These are phyloP conservation scores for Coemansia sp. DNA, from an alignment of 192 early-diverging fungal species.

Conservation along the genomic window DNA sequence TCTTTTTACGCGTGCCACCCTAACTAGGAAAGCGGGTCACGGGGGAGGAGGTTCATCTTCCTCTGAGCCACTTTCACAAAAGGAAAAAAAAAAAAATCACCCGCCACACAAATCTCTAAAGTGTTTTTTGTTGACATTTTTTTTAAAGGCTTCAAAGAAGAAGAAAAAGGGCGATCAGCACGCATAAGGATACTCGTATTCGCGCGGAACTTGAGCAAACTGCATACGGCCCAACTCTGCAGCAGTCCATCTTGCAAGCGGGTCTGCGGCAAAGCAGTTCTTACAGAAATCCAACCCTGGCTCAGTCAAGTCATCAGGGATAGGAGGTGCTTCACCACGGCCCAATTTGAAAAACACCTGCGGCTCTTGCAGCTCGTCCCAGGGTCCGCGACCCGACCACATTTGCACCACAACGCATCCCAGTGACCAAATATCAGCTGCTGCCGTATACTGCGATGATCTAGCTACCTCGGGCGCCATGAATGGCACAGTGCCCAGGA, in stretches of 20 bases:
- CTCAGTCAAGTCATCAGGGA: constrained; percentile 72
- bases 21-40: not conserved
- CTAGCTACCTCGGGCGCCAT: constrained; percentile 97
- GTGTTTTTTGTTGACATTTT: not conserved
- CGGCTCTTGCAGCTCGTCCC: constrained; percentile 59
- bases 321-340: constrained; percentile 77
- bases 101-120: not conserved
- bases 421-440: constrained; percentile 91
- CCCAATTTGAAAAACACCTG: constrained; percentile 78
- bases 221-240: constrained; percentile 67
- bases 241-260: constrained; percentile 79
- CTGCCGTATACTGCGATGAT: constrained; percentile 80
- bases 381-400: constrained; percentile 86
- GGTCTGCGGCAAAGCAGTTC: constrained; percentile 77
- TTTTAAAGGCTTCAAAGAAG: not conserved
- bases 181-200: constrained; percentile 48
- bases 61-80: not conserved
- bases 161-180: not conserved
- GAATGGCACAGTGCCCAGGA: constrained; percentile 85
- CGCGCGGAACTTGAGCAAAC: constrained; percentile 63
- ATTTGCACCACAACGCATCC: constrained; percentile 94
- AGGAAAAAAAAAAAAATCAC: not conserved
- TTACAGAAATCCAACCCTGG: constrained; percentile 74
- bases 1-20: constrained; percentile 1
- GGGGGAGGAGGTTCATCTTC: not conserved